Base-by-base conservation (phyloP, 2,329 filamentous ascomycete genomes). In the Sarocladiaceae sp. region DNA sequence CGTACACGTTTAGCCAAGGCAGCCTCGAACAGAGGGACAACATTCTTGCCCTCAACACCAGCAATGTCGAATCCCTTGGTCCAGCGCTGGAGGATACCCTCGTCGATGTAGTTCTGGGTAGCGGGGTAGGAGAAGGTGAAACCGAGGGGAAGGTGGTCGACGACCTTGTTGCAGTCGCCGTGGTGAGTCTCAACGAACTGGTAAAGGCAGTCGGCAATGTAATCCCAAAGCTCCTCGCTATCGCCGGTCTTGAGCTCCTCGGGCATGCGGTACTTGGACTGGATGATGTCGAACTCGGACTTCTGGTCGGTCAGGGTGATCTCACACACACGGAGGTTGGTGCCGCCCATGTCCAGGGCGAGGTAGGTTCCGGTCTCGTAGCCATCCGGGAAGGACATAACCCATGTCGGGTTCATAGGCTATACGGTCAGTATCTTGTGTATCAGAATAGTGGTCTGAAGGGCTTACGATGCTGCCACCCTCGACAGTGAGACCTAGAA, bases 391-490 rank as follows among this genome's bases (percentile, higher is more conserved):
- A 88, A 88, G 37, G 79, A 79, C 81, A 95, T 89, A 51, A 94
- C 89, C 91, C 91, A 96, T 45, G 90, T 95, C 47, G 91, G 86
- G 69, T 96, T 96, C 91, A 97, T 96, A 48, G 91, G 90, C 88
- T 95, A 39, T 6, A 23, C 5, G 3, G 34, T 61, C 49, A 58
- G 60, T 47, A 44, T n/a, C 13, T n/a, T n/a, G 16, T 41, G n/a
- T 16, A 4, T 15, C 4, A n/a, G 12, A 27, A 16, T 3, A 16
- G 16, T 26, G 20, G 10, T 23, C n/a, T 12, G 12, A 32, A 6
- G 5, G 5, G 12, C 87, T 74, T 66, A 95, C 88, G 65, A 98
- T 97, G 63, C 84, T 94, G 48, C 89, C 90, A 50, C 91, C 91
- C 67, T 95, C 84, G 47, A 89, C 83, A 45, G 77, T 85, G 44